Percentiles rank a stretch among this genome's conserved stretches.
Conservation (phyloP, 2,329 filamentous ascomycete species). For the Stachybotrys chartarum region DNA sequence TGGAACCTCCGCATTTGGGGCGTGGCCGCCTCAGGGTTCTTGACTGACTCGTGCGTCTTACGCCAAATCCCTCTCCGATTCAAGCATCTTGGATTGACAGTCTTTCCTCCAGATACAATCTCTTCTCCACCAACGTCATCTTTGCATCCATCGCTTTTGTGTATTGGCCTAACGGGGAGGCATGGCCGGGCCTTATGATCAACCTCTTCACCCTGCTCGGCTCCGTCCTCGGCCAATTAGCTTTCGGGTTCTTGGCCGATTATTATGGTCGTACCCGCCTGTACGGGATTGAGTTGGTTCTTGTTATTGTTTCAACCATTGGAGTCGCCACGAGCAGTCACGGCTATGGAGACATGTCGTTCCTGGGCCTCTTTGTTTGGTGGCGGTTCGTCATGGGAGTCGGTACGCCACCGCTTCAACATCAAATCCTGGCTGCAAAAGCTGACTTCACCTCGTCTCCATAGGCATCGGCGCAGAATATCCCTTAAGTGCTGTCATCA, state of each 20-base stretch:
- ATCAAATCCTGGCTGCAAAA: slow-evolving; percentile 3
- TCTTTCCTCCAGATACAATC: slow-evolving; percentile 35
- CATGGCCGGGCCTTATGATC: slow-evolving; percentile 39
- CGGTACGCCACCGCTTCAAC: slow-evolving; percentile 21
- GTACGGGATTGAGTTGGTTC: slow-evolving; percentile 48
- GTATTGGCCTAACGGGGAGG: slow-evolving; percentile 39
- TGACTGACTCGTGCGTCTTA: slow-evolving; percentile 42
- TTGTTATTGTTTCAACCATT: slow-evolving; percentile 51
- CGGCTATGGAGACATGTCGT: slow-evolving; percentile 42
- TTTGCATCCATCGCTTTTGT: slow-evolving; percentile 45
- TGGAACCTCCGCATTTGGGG: slow-evolving; percentile 50
- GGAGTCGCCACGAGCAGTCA: slow-evolving; percentile 46
- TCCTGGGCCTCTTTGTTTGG: slow-evolving; percentile 43
- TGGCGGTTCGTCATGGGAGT: slow-evolving; percentile 50
- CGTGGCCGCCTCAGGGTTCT: slow-evolving; percentile 46
- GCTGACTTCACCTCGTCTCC: slow-evolving; percentile 2
- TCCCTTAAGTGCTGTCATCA: slow-evolving; percentile 60
- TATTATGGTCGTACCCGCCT: slow-evolving; percentile 46
- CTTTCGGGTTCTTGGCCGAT: slow-evolving; percentile 48
- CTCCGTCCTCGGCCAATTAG: slow-evolving; percentile 43
- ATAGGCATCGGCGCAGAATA: slow-evolving; percentile 61
- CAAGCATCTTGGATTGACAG: slow-evolving; percentile 1
- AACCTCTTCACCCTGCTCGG: slow-evolving; percentile 46
- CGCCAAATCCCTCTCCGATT: background rate
- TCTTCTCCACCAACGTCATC: slow-evolving; percentile 49